Evolutionary conservation across 1,284 basidiomycete species (phyloP), one percentile per base, ranked within the genome.

Genomic region (Neolentinus lepideus): DNA sequence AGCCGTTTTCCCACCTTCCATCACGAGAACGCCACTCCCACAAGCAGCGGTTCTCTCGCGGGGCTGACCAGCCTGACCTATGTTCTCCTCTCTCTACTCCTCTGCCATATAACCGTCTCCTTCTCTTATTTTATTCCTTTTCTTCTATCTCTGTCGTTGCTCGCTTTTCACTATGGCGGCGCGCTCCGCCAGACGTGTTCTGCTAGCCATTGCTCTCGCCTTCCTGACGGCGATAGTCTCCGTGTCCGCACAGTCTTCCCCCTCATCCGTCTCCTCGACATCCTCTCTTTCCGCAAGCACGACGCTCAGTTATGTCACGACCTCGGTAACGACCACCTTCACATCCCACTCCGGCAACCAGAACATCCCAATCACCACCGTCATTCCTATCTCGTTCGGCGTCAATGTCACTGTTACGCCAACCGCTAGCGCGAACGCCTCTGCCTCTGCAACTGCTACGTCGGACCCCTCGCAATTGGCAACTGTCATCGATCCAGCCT

Each of bases 401-500:
- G 19, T 43, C 38, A 87, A 85, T 69, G 79, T 82, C 58, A 85
- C 81, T 48, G 67, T 73, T 61, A 82, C 79, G 52, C 62, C 69
- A 60, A 60, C 69, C 27, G 54, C 74, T 9, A 65, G 73, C 11
- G 64, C 71, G 16, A 69, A 73, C 54, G 65, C 63, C 3, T 63
- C 74, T 2, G 64, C 75, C 9, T 69, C 75, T 1, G 63, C 76
- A 26, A 69, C 78, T 6, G 61, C 79, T 0, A 72, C 80, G 0
- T 73, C 83, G 24, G 70, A 78, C 25, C 80, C 83, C 55, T 79
- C 79, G 27, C 70, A 78, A 22, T 78, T 92, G 55, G 81, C 79
- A 25, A 93, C 94, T 25, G 82, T 74, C 64, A 75, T 98, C 52
- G 92, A 95, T 65, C 89, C 91, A 14, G 92, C 86, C 14, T 98